These are phyloP conservation scores for Colletotrichum sp. DNA, from an alignment of 2,329 filamentous ascomycete genomes.

Conservation along the genomic window DNA sequence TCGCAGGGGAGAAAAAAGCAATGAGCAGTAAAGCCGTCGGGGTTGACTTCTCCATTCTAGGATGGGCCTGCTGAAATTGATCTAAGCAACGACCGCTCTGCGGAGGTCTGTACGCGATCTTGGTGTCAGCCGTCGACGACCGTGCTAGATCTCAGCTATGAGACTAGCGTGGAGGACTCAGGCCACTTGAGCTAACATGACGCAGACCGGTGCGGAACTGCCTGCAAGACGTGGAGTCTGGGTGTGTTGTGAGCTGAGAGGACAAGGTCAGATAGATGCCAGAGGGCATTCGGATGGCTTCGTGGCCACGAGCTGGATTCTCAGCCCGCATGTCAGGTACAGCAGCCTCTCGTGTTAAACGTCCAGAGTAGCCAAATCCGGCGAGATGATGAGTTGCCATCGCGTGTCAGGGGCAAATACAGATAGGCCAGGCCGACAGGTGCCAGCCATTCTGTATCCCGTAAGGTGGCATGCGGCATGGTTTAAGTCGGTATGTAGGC, in stretches of 20 bases:
- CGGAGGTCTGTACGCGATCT: neutral
- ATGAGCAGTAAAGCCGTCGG: neutral
- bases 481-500: neutral
- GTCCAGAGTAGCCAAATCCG: neutral
- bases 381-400: constrained; percentile 4
- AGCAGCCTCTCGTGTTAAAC: neutral
- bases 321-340: neutral
- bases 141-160: neutral
- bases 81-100: neutral
- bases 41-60: neutral
- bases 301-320: neutral
- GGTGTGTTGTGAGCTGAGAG: neutral
- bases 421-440: neutral
- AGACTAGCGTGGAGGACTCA: neutral
- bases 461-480: neutral
- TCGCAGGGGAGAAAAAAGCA: neutral
- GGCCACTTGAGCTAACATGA: neutral
- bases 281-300: neutral
- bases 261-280: neutral
- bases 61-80: neutral
- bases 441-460: neutral
- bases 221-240: neutral
- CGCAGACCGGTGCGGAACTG: neutral
- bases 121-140: neutral
- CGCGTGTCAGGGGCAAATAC: neutral